phyloP scores from a whole-genome alignment of 2,329 filamentous ascomycete species.

The Fusarium temperatum region DNA sequence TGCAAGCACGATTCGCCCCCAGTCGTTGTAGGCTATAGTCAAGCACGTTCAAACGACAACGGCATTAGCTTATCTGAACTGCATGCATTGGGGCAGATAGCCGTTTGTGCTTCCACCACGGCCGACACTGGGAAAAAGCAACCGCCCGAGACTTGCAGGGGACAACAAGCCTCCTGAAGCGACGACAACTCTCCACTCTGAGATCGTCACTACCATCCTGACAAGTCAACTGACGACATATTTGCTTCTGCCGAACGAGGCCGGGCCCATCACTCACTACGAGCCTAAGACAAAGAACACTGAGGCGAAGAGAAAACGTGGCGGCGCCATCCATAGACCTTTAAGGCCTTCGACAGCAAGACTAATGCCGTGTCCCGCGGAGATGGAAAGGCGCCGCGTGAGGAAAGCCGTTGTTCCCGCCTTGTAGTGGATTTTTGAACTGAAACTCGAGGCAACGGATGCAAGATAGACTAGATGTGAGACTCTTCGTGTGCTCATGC shows the following conservation, averaged over 20 bases:
- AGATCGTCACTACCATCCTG: not conserved
- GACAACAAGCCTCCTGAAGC: not conserved
- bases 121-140: conserved; percentile 4
- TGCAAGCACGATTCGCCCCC: not conserved
- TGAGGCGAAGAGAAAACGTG: conserved; percentile 1
- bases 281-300: not conserved
- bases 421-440: not conserved
- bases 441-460: conserved; percentile 9
- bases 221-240: not conserved
- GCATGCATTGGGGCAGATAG: not conserved
- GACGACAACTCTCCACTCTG: not conserved
- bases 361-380: conserved; percentile 5
- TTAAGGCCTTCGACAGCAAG: conserved; percentile 5
- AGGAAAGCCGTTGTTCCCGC: not conserved
- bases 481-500: not conserved
- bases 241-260: conserved; percentile 1
- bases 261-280: too few species aligned
- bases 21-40: not conserved
- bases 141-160: not conserved
- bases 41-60: not conserved
- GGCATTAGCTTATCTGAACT: not conserved
- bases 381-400: not conserved
- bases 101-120: not conserved
- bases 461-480: not conserved
- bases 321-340: conserved; percentile 17